Conservation (phyloP, 1,284 basidiomycete genomes). For the Mycena citricolor region DNA sequence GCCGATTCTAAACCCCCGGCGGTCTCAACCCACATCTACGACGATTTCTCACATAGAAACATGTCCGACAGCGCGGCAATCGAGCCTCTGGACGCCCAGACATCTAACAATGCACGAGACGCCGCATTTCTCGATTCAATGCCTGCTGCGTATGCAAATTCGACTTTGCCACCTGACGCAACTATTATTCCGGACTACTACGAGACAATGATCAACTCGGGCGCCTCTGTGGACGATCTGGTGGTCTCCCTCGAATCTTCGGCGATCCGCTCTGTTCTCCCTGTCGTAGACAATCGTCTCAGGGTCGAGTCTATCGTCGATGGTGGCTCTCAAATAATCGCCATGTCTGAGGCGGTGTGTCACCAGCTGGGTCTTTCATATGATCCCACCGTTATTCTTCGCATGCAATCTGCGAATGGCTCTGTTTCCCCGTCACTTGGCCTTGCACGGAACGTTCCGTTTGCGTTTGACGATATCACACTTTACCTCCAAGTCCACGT, state of each 20-base stretch:
- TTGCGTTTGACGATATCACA: constrained; percentile 10
- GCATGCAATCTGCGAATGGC: constrained; percentile 17
- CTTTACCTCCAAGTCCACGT: constrained; percentile 15
- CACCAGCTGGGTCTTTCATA: constrained; percentile 7
- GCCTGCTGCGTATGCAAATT: background rate
- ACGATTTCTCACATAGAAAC: too few species aligned
- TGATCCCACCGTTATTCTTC: constrained; percentile 10
- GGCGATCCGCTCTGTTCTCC: constrained; percentile 9
- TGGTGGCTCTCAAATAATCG: constrained; percentile 12
- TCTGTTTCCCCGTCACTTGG: constrained; percentile 11
- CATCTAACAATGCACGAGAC: background rate
- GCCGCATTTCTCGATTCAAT: constrained; percentile 4
- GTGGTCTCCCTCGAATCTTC: constrained; percentile 6
- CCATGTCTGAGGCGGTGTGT: constrained; percentile 16
- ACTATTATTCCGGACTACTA: constrained; percentile 5
- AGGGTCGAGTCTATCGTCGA: constrained; percentile 10
- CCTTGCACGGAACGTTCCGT: constrained; percentile 15
- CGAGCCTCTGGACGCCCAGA: constrained; percentile 1
- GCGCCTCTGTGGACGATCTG: constrained; percentile 2
- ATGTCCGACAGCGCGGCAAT: background rate
- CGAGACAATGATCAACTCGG: constrained; percentile 1
- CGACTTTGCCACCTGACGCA: constrained; percentile 4
- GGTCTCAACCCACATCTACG: background rate
- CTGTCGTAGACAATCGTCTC: constrained; percentile 7
- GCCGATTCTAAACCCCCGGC: too few species aligned